A percentile compares a stretch with the other conserved stretches of the same genome.
phyloP scores from a whole-genome alignment of 768 basidiomycete species.

The Rhodotorula sphaerocarpa region DNA sequence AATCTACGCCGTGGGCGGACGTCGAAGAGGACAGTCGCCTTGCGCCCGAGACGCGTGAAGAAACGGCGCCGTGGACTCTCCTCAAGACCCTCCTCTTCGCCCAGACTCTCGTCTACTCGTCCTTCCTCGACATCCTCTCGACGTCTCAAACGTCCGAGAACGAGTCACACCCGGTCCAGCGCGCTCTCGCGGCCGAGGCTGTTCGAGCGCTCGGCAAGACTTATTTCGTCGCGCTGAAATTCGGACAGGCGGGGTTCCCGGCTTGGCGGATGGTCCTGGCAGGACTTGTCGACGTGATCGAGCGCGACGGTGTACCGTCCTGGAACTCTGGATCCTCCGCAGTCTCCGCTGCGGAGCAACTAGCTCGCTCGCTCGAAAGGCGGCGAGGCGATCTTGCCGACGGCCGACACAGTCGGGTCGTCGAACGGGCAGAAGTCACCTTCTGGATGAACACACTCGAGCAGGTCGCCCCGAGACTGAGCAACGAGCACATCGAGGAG shows the following conservation, averaged over 20 bases:
- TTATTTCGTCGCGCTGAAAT: constrained; percentile 68
- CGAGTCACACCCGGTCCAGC: constrained; percentile 10
- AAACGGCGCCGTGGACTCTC: constrained; percentile 34
- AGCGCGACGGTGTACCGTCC: not conserved
- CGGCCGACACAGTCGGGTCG: constrained; percentile 7
- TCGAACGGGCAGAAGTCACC: constrained; percentile 48
- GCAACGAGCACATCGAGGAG: constrained; percentile 51
- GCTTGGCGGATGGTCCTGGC: constrained; percentile 70
- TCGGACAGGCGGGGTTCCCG: constrained; percentile 62
- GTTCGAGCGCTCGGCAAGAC: constrained; percentile 59
- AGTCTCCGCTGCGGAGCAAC: constrained; percentile 1
- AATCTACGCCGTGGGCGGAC: constrained; percentile 24
- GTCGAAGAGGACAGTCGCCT: constrained; percentile 13
- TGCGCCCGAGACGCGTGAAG: constrained; percentile 20
- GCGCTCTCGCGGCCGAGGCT: constrained; percentile 51
- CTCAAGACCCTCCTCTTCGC: constrained; percentile 38
- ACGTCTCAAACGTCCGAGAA: constrained; percentile 35
- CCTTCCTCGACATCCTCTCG: constrained; percentile 30
- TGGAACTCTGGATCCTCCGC: too few relatives aligned
- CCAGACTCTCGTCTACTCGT: constrained; percentile 34
- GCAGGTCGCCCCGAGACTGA: constrained; percentile 62
- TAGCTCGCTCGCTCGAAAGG: constrained; percentile 8
- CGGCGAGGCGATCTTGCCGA: not conserved
- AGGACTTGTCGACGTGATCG: constrained; percentile 64
- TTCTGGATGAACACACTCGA: constrained; percentile 68